These are phyloP conservation scores for Musa troglodytarum DNA, from an alignment of 176 grass and related monocot species.

Conservation along the genomic window DNA sequence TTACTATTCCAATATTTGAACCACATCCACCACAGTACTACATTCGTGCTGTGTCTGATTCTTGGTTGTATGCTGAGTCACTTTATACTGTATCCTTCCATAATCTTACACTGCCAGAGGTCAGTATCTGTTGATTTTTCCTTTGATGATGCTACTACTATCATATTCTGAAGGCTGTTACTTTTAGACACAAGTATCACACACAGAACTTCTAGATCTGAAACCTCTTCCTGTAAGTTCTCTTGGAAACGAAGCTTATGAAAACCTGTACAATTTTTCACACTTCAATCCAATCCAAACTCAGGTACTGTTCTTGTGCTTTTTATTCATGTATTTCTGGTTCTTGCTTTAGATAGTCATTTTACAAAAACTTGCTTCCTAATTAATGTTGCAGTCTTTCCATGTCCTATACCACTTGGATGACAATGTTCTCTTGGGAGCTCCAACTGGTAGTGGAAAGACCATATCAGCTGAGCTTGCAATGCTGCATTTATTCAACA, in stretches of 20 bases:
- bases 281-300: constrained; percentile 99
- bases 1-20: constrained; percentile 95
- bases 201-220: constrained; percentile 93
- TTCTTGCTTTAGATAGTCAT: constrained; percentile 6
- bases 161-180: constrained; percentile 15
- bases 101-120: constrained; percentile 90
- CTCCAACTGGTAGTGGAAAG: constrained; percentile 95
- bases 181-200: constrained; percentile 82
- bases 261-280: constrained; percentile 78
- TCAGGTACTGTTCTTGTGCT: constrained; percentile 31
- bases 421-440: constrained; percentile 89
- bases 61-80: constrained; percentile 88
- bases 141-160: constrained; percentile 8
- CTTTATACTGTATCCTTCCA: constrained; percentile 92
- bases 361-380: background rate
- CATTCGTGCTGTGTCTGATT: constrained; percentile 83
- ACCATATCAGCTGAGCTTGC: constrained; percentile 95
- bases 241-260: constrained; percentile 57
- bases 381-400: constrained; percentile 50
- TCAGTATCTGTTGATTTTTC: constrained; percentile 26
- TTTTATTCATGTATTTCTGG: background rate
- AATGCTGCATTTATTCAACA: constrained; percentile 94
- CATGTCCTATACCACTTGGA: constrained; percentile 84
- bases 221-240: constrained; percentile 88
- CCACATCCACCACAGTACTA: constrained; percentile 97